Evolutionary conservation across 1,139 yeast species (phyloP).

Genomic region (Candida albicans): DNA sequence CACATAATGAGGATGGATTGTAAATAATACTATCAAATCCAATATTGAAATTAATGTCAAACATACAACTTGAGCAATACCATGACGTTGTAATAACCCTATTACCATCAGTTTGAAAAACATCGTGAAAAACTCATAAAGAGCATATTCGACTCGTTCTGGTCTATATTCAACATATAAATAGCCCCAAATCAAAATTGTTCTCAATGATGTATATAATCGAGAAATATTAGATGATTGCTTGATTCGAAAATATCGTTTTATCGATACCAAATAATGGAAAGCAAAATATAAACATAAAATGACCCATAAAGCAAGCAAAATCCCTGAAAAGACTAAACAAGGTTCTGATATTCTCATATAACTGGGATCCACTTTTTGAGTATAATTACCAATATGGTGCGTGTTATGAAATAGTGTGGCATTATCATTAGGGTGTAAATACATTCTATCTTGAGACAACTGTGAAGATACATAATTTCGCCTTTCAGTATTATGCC

Average conservation of each 20-base stretch:
- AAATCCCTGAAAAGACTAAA: constrained; percentile 29
- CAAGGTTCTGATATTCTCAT: constrained; percentile 15
- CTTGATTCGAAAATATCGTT: constrained; percentile 17
- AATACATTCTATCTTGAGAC: not conserved
- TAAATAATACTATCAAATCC: constrained; percentile 31
- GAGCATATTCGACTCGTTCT: constrained; percentile 36
- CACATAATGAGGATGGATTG: constrained; percentile 42
- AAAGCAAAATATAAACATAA: constrained; percentile 32
- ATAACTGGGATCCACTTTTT: not conserved
- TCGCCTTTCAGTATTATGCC: not conserved
- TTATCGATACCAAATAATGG: constrained; percentile 27
- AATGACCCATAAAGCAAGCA: constrained; percentile 35
- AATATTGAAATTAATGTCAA: constrained; percentile 37
- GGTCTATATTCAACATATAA: constrained; percentile 49
- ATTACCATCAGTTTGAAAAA: constrained; percentile 40
- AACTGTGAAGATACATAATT: not conserved
- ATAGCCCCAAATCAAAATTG: constrained; percentile 49
- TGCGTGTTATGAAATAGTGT: no score
- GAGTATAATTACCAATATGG: no score
- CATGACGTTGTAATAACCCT: constrained; percentile 44
- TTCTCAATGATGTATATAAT: constrained; percentile 49
- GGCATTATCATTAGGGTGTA: no score
- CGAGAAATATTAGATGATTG: constrained; percentile 26
- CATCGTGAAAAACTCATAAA: constrained; percentile 32
- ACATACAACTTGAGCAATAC: constrained; percentile 45